Evolutionary conservation across 2,329 filamentous ascomycete genomes (phyloP).

Genomic region (Pseudogymnoascus sp.): DNA sequence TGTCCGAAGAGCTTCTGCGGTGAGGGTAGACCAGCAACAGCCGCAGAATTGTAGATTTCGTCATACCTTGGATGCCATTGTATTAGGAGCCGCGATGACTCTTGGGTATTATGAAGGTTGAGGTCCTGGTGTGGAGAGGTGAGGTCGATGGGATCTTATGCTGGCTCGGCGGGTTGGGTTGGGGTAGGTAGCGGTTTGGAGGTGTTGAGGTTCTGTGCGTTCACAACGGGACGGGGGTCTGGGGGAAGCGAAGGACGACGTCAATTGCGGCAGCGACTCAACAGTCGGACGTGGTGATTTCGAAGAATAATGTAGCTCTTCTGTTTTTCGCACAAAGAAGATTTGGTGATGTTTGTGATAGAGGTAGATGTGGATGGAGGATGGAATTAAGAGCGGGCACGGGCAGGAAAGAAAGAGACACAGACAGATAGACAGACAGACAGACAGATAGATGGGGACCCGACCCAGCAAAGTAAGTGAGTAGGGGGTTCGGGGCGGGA

Average conservation of each 20-base stretch:
- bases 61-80: slow-evolving; percentile 32
- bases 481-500: background rate
- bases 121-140: background rate
- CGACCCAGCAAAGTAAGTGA: background rate
- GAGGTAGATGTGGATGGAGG: background rate
- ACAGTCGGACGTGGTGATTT: background rate
- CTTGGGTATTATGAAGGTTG: background rate
- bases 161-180: background rate
- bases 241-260: slow-evolving; percentile 3
- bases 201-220: slow-evolving; percentile 7
- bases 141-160: background rate
- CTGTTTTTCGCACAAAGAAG: background rate
- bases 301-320: background rate
- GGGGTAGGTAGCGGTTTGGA: background rate
- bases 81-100: slow-evolving; percentile 14
- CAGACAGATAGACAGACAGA: background rate
- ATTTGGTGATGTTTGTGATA: background rate
- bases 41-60: background rate
- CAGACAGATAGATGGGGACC: background rate
- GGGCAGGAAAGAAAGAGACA: background rate
- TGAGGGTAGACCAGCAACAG: background rate
- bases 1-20: background rate
- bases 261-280: background rate
- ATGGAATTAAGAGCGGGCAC: background rate
- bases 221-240: background rate